phyloP scores from a whole-genome alignment of 306 rosid genomes.

The Medicago ruthenica region DNA sequence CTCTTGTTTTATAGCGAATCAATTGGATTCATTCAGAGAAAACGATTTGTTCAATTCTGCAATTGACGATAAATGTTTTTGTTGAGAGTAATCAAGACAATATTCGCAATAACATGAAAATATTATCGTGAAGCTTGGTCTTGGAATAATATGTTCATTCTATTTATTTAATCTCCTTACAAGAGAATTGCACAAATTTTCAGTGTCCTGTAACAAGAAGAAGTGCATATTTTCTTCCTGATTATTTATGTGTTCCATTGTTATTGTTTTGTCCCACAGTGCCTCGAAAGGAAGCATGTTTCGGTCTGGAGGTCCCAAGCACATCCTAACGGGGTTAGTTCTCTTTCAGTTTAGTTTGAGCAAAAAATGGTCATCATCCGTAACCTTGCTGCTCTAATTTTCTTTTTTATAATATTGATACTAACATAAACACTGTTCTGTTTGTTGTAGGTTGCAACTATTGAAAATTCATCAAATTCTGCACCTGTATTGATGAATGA shows the following conservation, averaged over 20 bases:
- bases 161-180: no score
- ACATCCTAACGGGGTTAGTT: constrained; percentile 53
- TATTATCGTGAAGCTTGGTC: no score
- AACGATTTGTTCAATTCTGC: no score
- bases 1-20: no score
- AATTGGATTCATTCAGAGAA: no score
- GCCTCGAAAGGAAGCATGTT: constrained; percentile 52
- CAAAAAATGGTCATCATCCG: constrained; percentile 2
- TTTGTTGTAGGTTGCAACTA: constrained; percentile 51
- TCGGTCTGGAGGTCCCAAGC: constrained; percentile 58
- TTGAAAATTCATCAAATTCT: constrained; percentile 69
- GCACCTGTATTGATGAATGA: constrained; percentile 51
- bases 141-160: no score
- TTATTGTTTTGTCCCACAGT: constrained; percentile 54
- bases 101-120: no score
- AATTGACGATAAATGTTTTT: no score
- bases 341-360: constrained; percentile 3
- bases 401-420: constrained; percentile 14
- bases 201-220: neutral
- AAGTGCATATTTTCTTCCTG: constrained; percentile 21
- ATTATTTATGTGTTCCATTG: constrained; percentile 25
- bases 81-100: no score
- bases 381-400: constrained; percentile 26
- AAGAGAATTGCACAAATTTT: no score
- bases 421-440: constrained; percentile 21